phyloP scores from a whole-genome alignment of 163 green algal species.

The Chlamydomonas reinhardtii region DNA sequence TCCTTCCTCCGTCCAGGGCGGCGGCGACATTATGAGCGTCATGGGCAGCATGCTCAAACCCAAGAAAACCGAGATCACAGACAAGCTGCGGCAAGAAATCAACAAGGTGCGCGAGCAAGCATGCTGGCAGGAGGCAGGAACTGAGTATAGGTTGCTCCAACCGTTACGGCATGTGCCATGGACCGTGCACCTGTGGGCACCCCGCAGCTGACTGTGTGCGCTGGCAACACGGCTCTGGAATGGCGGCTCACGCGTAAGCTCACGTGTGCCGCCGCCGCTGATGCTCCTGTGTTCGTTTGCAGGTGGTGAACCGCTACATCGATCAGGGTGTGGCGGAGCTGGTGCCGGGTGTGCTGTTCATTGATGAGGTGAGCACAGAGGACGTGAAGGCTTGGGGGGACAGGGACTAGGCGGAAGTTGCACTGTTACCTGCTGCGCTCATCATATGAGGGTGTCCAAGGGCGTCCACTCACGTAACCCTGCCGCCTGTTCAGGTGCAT shows the following conservation, averaged over 20 bases:
- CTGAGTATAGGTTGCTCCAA: too few species aligned
- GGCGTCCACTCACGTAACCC: too few species aligned
- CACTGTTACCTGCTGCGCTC: too few species aligned
- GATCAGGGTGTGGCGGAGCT: conserved; percentile 97
- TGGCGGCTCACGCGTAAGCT: too few species aligned
- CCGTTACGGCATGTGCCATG: too few species aligned
- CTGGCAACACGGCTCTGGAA: too few species aligned
- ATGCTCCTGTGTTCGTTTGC: background rate
- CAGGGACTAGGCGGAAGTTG: too few species aligned
- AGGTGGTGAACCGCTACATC: conserved; percentile 97
- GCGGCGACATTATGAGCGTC: conserved; percentile 93
- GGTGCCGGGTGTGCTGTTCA: conserved; percentile 96
- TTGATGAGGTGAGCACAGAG: conserved; percentile 82
- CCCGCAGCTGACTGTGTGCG: too few species aligned
- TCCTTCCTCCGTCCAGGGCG: conserved; percentile 50
- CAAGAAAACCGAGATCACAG: conserved; percentile 99
- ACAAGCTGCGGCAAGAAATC: conserved; percentile 98
- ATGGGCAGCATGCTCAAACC: conserved; percentile 96
- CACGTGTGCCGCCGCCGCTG: too few species aligned
- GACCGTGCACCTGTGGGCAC: too few species aligned
- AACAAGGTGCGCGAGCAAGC: conserved; percentile 82
- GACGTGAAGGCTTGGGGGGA: too few species aligned
- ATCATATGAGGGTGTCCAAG: too few species aligned
- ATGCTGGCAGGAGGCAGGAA: background rate
- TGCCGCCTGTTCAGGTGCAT: conserved; percentile 74